phyloP scores from a whole-genome alignment of 441 rosid species.

The Corymbia calophylla region DNA sequence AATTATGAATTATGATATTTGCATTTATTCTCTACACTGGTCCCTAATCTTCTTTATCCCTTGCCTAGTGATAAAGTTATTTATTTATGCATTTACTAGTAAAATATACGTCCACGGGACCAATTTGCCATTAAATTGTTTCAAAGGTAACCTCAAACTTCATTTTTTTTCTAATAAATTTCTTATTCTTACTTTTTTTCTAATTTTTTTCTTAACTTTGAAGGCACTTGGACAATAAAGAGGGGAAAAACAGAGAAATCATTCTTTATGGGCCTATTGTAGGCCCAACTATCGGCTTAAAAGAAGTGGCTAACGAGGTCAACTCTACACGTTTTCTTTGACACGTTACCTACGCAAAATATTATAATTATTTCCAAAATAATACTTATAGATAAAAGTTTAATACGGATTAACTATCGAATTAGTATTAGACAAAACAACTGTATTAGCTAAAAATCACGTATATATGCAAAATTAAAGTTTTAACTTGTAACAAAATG shows the following conservation, averaged over 20 bases:
- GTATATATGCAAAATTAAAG: not conserved
- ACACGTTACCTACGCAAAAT: not conserved
- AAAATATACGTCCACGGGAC: not conserved
- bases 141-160: not conserved
- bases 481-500: not conserved
- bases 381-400: not conserved
- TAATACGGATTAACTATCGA: not conserved
- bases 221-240: not conserved
- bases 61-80: not conserved
- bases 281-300: not conserved
- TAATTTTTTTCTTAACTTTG: not conserved
- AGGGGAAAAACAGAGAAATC: not conserved
- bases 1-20: not conserved
- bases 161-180: not conserved
- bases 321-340: not conserved
- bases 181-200: not conserved
- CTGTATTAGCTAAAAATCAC: not conserved
- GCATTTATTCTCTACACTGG: not conserved
- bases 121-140: not conserved
- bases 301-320: not conserved
- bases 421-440: not conserved
- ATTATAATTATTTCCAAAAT: not conserved
- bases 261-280: not conserved
- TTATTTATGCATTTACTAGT: not conserved
- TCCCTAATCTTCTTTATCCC: not conserved